Evolutionary conservation across 2,329 filamentous ascomycete genomes (phyloP), one percentile per base, ranked within the genome.

Genomic region (Sphaceloma murrayae): DNA sequence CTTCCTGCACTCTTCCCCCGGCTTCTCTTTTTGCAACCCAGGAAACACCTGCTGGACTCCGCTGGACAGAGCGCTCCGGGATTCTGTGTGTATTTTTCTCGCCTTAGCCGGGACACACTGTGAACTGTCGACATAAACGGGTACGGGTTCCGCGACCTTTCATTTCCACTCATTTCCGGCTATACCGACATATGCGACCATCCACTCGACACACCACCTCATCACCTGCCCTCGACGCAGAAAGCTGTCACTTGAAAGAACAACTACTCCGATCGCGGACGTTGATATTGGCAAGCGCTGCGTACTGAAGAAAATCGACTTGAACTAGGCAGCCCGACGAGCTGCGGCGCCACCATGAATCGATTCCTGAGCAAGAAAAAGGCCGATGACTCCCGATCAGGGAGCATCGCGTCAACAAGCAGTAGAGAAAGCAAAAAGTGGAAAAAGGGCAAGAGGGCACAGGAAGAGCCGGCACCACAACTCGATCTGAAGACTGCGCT

Each of bases 281-380:
- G 7, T 27, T 27, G 6, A 6, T 11, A 11, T 11, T 6, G 7
- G 7, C 7, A 27, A 27, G 24, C 24, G 24, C 11, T 11, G 24
- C n/a, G n/a, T n/a, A n/a, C n/a, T n/a, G n/a, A n/a, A n/a, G n/a
- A n/a, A n/a, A n/a, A n/a, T n/a, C n/a, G n/a, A n/a, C n/a, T n/a
- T n/a, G n/a, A n/a, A n/a, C 21, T 11, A 11, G 10, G 16, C 18
- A 14, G 36, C 24, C 36, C 24, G 22, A 17, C 13, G 18, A 13
- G 36, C 17, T 16, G 22, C 36, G 27, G 21, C 32, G 33, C 40
- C 29, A 61, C 50, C 36, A 88, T 88, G 83, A 87, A 89, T 66
- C 78, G 83, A 45, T 85, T 88, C 58, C 72, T 83, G 54, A 78
- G 70, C 38, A 81, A 80, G 65, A 86, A 80, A 69, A 82, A 78